phyloP scores from a whole-genome alignment of 306 rosid species.

The Quillaja saponaria region DNA sequence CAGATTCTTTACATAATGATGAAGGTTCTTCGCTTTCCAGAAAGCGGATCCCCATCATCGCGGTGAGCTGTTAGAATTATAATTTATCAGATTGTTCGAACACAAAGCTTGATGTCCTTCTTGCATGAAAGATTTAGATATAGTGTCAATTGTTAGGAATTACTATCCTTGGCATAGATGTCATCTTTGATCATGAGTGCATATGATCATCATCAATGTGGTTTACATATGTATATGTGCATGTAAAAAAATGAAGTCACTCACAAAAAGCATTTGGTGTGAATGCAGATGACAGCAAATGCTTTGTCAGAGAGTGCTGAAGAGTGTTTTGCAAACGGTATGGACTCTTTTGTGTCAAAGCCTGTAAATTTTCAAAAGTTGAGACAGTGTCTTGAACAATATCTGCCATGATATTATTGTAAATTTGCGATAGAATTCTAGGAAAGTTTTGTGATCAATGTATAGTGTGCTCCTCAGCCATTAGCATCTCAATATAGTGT shows the following conservation, averaged over 20 bases:
- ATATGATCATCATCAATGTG: no score
- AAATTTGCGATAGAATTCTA: slow-evolving; percentile 43
- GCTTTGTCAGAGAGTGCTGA: slow-evolving; percentile 85
- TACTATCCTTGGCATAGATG: neutral
- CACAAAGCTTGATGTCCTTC: neutral
- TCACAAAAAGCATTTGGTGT: neutral
- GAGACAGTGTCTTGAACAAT: slow-evolving; percentile 61
- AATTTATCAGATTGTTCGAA: no score
- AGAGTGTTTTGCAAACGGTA: slow-evolving; percentile 78
- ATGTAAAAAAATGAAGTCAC: neutral
- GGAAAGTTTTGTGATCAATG: slow-evolving; percentile 70
- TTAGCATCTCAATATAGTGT: slow-evolving; percentile 36
- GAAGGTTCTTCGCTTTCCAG: slow-evolving; percentile 27
- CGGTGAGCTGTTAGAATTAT: slow-evolving; percentile 60
- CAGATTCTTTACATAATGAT: slow-evolving; percentile 25
- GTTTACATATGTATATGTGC: no score
- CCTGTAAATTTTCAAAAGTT: slow-evolving; percentile 77
- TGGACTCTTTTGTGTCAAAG: slow-evolving; percentile 88
- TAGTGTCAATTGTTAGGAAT: neutral
- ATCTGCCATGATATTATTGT: slow-evolving; percentile 54
- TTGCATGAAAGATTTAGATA: neutral
- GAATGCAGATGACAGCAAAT: slow-evolving; percentile 85
- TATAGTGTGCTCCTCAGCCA: slow-evolving; percentile 38
- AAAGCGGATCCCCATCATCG: slow-evolving; percentile 68
- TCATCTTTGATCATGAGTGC: no score